Conservation (phyloP, 768 basidiomycete genomes). For the Astraeus odoratus region DNA sequence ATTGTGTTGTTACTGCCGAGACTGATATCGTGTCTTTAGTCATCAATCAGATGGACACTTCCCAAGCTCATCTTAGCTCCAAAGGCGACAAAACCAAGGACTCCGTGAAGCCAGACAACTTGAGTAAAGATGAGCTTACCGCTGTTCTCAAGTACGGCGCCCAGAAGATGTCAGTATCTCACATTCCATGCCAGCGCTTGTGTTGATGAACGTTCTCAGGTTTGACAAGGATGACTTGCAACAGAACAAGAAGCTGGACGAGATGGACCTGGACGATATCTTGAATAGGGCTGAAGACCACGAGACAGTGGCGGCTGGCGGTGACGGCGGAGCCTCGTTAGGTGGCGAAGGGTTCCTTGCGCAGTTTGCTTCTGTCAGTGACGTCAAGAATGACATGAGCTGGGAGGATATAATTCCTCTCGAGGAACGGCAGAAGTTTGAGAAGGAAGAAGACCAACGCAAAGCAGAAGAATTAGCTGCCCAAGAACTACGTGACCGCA, state of each 20-base stretch:
- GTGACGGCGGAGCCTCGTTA: constrained; percentile 86
- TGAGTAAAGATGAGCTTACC: constrained; percentile 93
- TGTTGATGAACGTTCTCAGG: constrained; percentile 36
- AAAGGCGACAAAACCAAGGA: constrained; percentile 64
- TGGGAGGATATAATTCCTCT: constrained; percentile 99
- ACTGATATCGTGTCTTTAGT: constrained; percentile 42
- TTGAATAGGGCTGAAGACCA: constrained; percentile 95
- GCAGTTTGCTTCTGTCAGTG: constrained; percentile 92
- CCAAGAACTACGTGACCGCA: constrained; percentile 66
- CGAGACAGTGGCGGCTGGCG: constrained; percentile 80
- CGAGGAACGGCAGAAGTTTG: constrained; percentile 81
- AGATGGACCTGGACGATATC: constrained; percentile 99
- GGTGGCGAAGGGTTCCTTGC: constrained; percentile 97
- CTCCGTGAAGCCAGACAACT: constrained; percentile 66
- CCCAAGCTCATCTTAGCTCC: constrained; percentile 89
- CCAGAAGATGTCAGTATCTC: constrained; percentile 75
- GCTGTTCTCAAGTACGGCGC: constrained; percentile 99
- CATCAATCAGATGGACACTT: constrained; percentile 99
- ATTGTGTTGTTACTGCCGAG: constrained; percentile 9
- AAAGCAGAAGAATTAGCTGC: constrained; percentile 65
- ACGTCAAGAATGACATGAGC: constrained; percentile 96
- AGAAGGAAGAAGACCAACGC: constrained; percentile 71
- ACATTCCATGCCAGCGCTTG: constrained; percentile 3
- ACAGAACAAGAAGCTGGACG: constrained; percentile 93
- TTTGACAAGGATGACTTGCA: constrained; percentile 95